A percentile compares a stretch with the other conserved stretches of the same genome.
Evolutionary conservation across 495 filamentous ascomycete genomes (phyloP).

Genomic region (Xylaria curta): DNA sequence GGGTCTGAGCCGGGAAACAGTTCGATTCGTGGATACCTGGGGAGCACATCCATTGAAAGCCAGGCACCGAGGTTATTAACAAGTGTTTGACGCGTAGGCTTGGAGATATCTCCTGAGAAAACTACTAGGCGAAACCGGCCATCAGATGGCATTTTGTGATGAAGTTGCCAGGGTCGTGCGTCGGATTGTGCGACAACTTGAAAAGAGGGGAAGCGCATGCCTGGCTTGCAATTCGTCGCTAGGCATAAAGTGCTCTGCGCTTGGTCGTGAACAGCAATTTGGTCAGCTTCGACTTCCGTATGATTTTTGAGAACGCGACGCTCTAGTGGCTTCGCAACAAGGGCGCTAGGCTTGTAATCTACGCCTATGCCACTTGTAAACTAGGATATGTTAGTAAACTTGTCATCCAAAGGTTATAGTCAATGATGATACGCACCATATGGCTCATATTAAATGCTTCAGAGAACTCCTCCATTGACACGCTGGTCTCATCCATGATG

Average conservation of each 20-base stretch:
- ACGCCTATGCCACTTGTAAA: slow-evolving; percentile 48
- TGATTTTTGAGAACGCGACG: slow-evolving; percentile 29
- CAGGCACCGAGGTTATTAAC: slow-evolving; percentile 48
- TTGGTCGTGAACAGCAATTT: background rate
- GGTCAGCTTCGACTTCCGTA: slow-evolving; percentile 42
- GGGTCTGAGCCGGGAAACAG: slow-evolving; percentile 29
- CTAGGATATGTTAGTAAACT: slow-evolving; percentile 3
- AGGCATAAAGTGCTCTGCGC: slow-evolving; percentile 22
- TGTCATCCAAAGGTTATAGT: background rate
- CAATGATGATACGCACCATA: slow-evolving; percentile 29
- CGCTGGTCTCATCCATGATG: slow-evolving; percentile 49
- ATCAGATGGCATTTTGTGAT: slow-evolving; percentile 52
- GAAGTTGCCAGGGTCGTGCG: slow-evolving; percentile 62
- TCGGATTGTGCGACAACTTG: slow-evolving; percentile 65
- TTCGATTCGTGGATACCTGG: slow-evolving; percentile 32
- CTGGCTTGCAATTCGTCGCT: slow-evolving; percentile 52
- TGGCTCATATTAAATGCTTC: slow-evolving; percentile 46
- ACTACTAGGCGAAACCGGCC: slow-evolving; percentile 70
- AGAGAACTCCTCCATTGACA: slow-evolving; percentile 55
- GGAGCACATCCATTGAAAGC: slow-evolving; percentile 43
- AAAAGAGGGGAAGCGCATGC: slow-evolving; percentile 62
- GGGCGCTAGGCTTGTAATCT: slow-evolving; percentile 40
- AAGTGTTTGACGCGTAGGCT: slow-evolving; percentile 32
- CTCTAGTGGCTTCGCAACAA: slow-evolving; percentile 36
- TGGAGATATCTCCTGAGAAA: slow-evolving; percentile 64